Base-by-base conservation (phyloP, 495 filamentous ascomycete species). In the Penicillium ucsense region DNA sequence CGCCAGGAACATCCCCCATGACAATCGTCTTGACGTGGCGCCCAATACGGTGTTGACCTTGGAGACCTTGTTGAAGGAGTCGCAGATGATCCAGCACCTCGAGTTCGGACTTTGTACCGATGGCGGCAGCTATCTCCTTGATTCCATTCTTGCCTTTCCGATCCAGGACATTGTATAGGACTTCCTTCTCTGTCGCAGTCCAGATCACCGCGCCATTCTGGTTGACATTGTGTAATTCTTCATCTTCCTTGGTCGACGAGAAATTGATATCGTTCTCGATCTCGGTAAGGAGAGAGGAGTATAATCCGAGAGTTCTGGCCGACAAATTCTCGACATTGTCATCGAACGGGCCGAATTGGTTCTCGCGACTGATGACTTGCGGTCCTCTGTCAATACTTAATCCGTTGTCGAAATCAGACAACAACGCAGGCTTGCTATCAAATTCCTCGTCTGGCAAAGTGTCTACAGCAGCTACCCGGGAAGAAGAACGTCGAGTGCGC, bases 71-170 rank as follows among this genome's bases (percentile, higher is more conserved):
- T 3, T 80, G 71, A 0, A 96, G 72, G 3, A 85, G 58, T 10
- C 64, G 47, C 6, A 92, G 53, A 51, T 87, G 89, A 43, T 82
- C 75, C 11, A 72, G 71, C 5, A 92, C 81, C 58, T 97, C 89
- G 4, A 86, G 57, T 45, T 79, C 73, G 41, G 77, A 82, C 53
- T 97, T 97, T 2, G 82, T 81, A 1, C 71, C 70, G 40, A 97
- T 75, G 0, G 75, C 70, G 6, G 61, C 51, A 0, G 89, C 74
- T 43, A 96, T 83, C 5, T 70, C 76, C 5, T 55, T 52, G 6
- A 82, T 51, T 43, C 85, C 68, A 54, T 81, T 71, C 33, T 68
- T 75, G 5, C 87, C 87, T 28, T 83, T 73, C 5, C 76, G 71
- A 3, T 74, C 70, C 8, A 94, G 61, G 1, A 75, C 70, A 5